phyloP scores from a whole-genome alignment of 371 early-diverging fungal species.

The Mortierella sp. region DNA sequence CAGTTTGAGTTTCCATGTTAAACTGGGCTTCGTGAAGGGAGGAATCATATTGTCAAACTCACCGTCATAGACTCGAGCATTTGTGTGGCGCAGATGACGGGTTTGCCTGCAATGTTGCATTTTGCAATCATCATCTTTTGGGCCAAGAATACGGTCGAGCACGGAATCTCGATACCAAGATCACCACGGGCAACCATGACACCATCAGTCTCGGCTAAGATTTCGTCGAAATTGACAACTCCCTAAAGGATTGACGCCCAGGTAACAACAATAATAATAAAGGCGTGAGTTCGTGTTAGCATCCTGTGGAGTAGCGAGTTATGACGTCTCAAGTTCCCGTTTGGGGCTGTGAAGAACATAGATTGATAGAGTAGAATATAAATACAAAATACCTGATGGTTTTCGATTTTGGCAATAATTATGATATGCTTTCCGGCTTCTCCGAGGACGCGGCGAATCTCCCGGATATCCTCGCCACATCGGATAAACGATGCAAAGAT shows the following conservation, averaged over 20 bases:
- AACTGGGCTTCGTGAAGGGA: not conserved
- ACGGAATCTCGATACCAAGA: slow-evolving; percentile 95
- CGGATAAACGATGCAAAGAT: slow-evolving; percentile 97
- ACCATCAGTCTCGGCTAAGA: slow-evolving; percentile 94
- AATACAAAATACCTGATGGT: slow-evolving; percentile 80
- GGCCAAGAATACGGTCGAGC: slow-evolving; percentile 87
- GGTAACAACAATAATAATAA: not conserved
- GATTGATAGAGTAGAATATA: too few species aligned
- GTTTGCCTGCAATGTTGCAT: slow-evolving; percentile 93
- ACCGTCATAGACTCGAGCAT: slow-evolving; percentile 98
- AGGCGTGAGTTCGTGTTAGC: too few species aligned
- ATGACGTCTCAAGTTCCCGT: too few species aligned
- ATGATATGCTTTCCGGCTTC: slow-evolving; percentile 84
- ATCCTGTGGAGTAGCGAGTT: too few species aligned
- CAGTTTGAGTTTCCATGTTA: not conserved
- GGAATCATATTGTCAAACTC: not conserved
- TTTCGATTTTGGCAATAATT: slow-evolving; percentile 95
- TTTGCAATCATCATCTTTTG: slow-evolving; percentile 97
- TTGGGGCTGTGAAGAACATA: too few species aligned
- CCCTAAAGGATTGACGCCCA: slow-evolving; percentile 12
- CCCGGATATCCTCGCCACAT: slow-evolving; percentile 86
- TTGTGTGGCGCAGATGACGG: slow-evolving; percentile 97
- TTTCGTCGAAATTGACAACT: slow-evolving; percentile 93
- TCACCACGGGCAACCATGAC: slow-evolving; percentile 99
- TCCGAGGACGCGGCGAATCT: slow-evolving; percentile 83